Base-by-base conservation (phyloP, 495 filamentous ascomycete genomes). In the Bacidia rubella region DNA sequence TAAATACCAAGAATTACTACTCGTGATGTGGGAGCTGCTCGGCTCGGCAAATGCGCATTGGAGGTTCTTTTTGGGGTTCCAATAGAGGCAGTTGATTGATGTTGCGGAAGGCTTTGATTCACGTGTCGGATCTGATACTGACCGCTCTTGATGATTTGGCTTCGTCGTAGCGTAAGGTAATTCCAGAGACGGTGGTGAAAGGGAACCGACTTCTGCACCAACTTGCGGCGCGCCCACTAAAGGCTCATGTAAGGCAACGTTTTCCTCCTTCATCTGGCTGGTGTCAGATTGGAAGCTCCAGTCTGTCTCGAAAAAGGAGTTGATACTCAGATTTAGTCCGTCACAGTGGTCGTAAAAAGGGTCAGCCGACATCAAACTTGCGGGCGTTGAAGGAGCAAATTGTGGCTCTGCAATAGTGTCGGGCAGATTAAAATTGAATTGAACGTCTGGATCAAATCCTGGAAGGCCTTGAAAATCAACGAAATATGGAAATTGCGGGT, bases 381-480 rank as follows among this genome's bases (percentile, higher is more conserved):
- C 5, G 15, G 29, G 15, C 22, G n/a, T 20, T 22, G 17, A 25
- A 2, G 44, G 44, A 1, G 44, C 20, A n/a, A 22, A 47, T 24
- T 47, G 44, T 15, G 22, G 44, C 21, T 47, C 44, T 22, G 44
- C 20, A 47, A 35, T 47, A 47, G 20, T 22, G 1, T 25, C 26
- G 17, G 11, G n/a, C 17, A 47, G 22, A 25, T 22, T 24, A 25
- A 15, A 47, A 24, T 50, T 32, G 40, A 45, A 45, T 11, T 19
- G 38, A 45, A 40, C 39, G 19, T 45, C 40, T 26, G 21, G 29
- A 53, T 53, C 73, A 47, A 11, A 70, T 63, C 9, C 64, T 67
- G 49, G 46, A 63, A 56, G 65, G 68, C 17, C 63, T 60, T 38
- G 70, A 64, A 27, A 63, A 65, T 44, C 73, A 70, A 43, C 56